Evolutionary conservation across 1,284 basidiomycete species (phyloP).

Genomic region (Garcileccinum viscosum): DNA sequence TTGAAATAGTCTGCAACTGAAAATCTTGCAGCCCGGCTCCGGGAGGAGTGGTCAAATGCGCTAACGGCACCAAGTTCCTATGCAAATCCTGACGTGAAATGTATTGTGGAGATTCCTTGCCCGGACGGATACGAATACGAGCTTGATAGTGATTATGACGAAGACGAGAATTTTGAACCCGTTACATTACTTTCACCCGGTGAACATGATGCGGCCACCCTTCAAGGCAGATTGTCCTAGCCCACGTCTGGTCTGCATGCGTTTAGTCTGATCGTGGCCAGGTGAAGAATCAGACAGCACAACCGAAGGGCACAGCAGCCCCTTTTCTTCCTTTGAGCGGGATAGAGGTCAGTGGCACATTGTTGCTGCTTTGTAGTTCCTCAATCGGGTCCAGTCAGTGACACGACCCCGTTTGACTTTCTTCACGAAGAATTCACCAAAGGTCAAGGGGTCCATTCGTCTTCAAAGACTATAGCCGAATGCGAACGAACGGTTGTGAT

Average conservation of each 20-base stretch:
- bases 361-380: neutral
- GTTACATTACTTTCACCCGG: neutral
- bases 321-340: constrained; percentile 17
- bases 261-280: constrained; percentile 2
- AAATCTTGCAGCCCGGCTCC: constrained; percentile 13
- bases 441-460: neutral
- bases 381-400: constrained; percentile 20
- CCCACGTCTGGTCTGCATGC: neutral
- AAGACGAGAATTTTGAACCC: constrained; percentile 11
- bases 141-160: constrained; percentile 35
- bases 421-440: constrained; percentile 13
- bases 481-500: constrained; percentile 16
- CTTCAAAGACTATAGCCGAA: neutral
- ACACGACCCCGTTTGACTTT: neutral
- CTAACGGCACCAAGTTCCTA: constrained; percentile 1
- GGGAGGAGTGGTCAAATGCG: constrained; percentile 12
- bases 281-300: constrained; percentile 11
- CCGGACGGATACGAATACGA: constrained; percentile 28
- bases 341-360: constrained; percentile 11
- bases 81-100: neutral
- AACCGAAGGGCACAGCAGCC: neutral
- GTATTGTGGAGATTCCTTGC: constrained; percentile 18
- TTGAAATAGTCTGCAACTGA: constrained; percentile 7
- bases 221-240: constrained; percentile 11
- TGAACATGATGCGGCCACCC: neutral